phyloP scores from a whole-genome alignment of 148 eudicot genomes.

The Fallopia convolvulus region DNA sequence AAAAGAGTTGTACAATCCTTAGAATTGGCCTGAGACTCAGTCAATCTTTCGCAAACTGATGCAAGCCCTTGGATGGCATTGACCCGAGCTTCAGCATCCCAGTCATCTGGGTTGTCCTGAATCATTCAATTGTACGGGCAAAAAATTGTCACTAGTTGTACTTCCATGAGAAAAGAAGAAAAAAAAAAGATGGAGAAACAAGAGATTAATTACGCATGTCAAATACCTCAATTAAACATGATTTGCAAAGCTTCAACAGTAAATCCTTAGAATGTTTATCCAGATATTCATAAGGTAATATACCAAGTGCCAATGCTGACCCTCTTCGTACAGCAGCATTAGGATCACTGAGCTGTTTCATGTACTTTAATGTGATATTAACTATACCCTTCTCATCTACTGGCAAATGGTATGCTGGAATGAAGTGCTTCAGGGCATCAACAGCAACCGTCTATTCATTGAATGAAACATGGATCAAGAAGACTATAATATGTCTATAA shows the following conservation, averaged over 20 bases:
- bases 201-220: neutral
- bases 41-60: slow-evolving; percentile 67
- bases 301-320: slow-evolving; percentile 86
- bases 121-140: slow-evolving; percentile 6
- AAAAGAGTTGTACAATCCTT: slow-evolving; percentile 38
- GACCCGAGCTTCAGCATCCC: slow-evolving; percentile 97
- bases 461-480: slow-evolving; percentile 14
- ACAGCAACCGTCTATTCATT: slow-evolving; percentile 65
- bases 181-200: slow-evolving; percentile 5
- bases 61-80: slow-evolving; percentile 85
- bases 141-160: neutral
- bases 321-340: slow-evolving; percentile 96
- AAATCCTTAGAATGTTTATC: slow-evolving; percentile 58
- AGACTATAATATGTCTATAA: neutral
- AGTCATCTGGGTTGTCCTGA: slow-evolving; percentile 82
- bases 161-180: neutral
- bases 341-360: slow-evolving; percentile 67
- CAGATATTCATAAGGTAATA: slow-evolving; percentile 67
- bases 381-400: slow-evolving; percentile 38
- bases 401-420: slow-evolving; percentile 56
- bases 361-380: slow-evolving; percentile 51
- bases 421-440: slow-evolving; percentile 73
- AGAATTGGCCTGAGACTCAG: slow-evolving; percentile 23
- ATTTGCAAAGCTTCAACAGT: slow-evolving; percentile 55
- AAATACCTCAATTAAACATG: slow-evolving; percentile 79